A percentile compares a stretch with the other conserved stretches of the same genome.
phyloP scores from a whole-genome alignment of 495 filamentous ascomycete species.

The Penicillium dipodomyicola region DNA sequence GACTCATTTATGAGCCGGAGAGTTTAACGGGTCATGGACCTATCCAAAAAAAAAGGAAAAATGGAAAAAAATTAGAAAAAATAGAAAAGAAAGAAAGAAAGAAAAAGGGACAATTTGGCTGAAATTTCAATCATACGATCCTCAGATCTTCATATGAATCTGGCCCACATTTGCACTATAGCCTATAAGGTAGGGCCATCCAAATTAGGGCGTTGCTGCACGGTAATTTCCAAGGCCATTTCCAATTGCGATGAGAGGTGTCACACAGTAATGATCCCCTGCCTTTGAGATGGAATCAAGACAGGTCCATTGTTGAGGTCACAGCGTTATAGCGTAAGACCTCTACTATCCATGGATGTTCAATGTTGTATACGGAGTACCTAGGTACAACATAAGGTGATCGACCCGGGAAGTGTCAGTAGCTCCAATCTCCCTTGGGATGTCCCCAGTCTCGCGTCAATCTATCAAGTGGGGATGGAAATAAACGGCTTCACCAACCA shows the following conservation, averaged over 20 bases:
- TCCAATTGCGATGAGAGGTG: not conserved
- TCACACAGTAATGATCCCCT: not conserved
- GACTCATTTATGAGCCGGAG: not conserved
- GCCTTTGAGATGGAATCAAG: not conserved
- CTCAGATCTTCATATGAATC: not conserved
- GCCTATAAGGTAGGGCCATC: not conserved
- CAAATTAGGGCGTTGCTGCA: slow-evolving; percentile 6
- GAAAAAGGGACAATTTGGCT: not conserved
- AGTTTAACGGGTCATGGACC: too few species aligned
- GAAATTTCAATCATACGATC: not conserved
- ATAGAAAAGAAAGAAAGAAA: not conserved
- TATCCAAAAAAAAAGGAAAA: too few species aligned
- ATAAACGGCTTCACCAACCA: slow-evolving; percentile 30
- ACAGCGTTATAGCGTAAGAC: not conserved
- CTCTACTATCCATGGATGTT: too few species aligned
- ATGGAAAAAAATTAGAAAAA: not conserved
- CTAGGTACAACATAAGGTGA: too few species aligned
- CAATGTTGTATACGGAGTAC: too few species aligned
- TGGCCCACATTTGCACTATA: not conserved
- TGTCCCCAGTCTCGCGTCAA: slow-evolving; percentile 18
- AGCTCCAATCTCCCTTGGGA: slow-evolving; percentile 14
- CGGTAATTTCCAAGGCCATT: not conserved
- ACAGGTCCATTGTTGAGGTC: not conserved
- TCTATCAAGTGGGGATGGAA: slow-evolving; percentile 16
- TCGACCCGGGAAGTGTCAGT: not conserved